phyloP scores from a whole-genome alignment of 2,329 filamentous ascomycete species.

The Cercospora janseana region DNA sequence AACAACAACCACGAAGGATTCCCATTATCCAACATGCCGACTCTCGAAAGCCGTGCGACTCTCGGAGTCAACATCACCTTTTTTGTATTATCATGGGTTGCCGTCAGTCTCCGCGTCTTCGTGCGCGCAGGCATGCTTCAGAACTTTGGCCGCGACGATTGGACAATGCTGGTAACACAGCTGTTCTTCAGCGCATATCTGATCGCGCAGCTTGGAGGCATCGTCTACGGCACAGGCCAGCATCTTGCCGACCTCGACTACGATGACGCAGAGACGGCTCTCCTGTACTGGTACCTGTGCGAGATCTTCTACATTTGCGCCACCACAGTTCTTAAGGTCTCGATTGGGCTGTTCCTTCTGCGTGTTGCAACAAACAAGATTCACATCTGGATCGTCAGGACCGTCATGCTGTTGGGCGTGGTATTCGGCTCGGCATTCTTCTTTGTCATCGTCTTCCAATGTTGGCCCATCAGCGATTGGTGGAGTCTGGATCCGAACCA shows the following conservation, averaged over 20 bases:
- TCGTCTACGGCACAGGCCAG: conserved; percentile 42
- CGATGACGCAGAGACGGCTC: conserved; percentile 24
- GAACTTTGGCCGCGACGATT: conserved; percentile 45
- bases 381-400: conserved; percentile 50
- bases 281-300: conserved; percentile 55
- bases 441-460: conserved; percentile 55
- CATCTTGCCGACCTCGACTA: conserved; percentile 38
- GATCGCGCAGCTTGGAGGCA: conserved; percentile 41
- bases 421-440: conserved; percentile 50
- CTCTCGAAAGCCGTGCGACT: conserved; percentile 19
- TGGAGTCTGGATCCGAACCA: conserved; percentile 47
- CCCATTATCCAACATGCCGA: conserved; percentile 9
- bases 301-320: conserved; percentile 55
- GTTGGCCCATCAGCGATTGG: conserved; percentile 52
- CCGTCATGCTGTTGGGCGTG: conserved; percentile 48
- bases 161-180: conserved; percentile 42
- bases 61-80: conserved; percentile 36
- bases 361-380: conserved; percentile 48
- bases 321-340: conserved; percentile 51
- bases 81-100: conserved; percentile 41
- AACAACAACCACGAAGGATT: no score
- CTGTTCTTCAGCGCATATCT: conserved; percentile 44
- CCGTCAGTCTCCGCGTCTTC: conserved; percentile 41
- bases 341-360: conserved; percentile 55
- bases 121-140: conserved; percentile 40